Evolutionary conservation across 768 basidiomycete species (phyloP), one percentile per base, ranked within the genome.

Genomic region (Termitomyces sp.): DNA sequence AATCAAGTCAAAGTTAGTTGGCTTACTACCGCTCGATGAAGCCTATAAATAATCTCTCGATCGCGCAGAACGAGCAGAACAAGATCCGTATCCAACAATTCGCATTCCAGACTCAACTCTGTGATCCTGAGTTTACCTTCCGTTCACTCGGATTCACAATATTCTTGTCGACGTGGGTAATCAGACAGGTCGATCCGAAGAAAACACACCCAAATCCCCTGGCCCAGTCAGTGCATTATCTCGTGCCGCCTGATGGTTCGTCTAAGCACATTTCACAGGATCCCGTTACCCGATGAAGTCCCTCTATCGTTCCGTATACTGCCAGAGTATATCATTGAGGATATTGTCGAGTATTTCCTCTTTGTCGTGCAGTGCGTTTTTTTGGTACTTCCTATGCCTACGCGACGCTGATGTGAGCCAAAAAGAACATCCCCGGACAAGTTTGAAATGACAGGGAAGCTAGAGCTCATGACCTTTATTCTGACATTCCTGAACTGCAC

Each of bases 291-390:
- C 0, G 78, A 85, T 58, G 91, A 95, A 55, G 89, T 96, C 7
- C 94, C 96, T 0, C 82, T 88, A 74, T 78, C 84, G 0, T 98
- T 98, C 81, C 82, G 89, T 35, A 87, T 91, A 57, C 81, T 98
- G 33, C 97, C 97, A 0, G 97, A 99, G 72, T 96, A 95, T 70
- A 83, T 97, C 15, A 74, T 98, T 45, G 97, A 98, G 71, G 96
- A 98, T 70, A 85, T 98, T 7, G 89, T 94, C 1, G 94, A 96
- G 60, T 96, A 92, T 70, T 82, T 92, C 57, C 82, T 90, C 57
- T 98, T 94, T 71, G 81, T 90, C 16, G 85, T 92, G 11, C 86
- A 90, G 92, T 95, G 67, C 61, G 87, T 72, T 4, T 55, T n/a
- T 48, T 13, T 33, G 2, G n/a, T 32, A 39, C 8, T 4, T 40